Conservation (phyloP, 345 rosid species). For the Boechera divaricarpa region DNA sequence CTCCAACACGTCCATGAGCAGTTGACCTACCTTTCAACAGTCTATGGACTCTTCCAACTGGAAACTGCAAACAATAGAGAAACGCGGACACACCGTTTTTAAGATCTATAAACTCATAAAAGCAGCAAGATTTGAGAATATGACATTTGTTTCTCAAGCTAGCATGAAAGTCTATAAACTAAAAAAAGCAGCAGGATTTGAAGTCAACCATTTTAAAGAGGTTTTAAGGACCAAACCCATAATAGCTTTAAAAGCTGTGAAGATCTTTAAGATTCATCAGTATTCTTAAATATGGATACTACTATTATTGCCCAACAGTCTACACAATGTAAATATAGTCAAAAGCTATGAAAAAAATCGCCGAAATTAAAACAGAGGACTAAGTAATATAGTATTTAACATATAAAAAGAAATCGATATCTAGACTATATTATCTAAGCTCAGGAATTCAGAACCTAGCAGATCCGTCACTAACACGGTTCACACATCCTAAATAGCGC, state of each 20-base stretch:
- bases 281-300: conserved; percentile 7
- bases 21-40: conserved; percentile 65
- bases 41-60: conserved; percentile 76
- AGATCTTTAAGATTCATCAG: neutral
- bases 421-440: neutral
- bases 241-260: neutral
- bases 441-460: neutral
- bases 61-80: conserved; percentile 55
- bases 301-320: neutral
- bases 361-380: conserved; percentile 3
- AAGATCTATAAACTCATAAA: neutral
- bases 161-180: neutral
- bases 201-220: neutral
- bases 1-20: conserved; percentile 77
- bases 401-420: neutral
- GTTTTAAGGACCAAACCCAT: neutral
- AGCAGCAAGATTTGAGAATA: neutral
- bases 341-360: conserved; percentile 6
- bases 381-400: neutral
- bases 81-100: neutral
- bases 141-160: neutral
- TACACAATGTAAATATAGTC: conserved; percentile 7
- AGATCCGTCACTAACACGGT: conserved; percentile 30
- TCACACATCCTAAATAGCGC: conserved; percentile 7
- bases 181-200: neutral